These are phyloP conservation scores for Colletotrichum lindemuthianum DNA, from an alignment of 2,329 filamentous ascomycete species.

Conservation along the genomic window DNA sequence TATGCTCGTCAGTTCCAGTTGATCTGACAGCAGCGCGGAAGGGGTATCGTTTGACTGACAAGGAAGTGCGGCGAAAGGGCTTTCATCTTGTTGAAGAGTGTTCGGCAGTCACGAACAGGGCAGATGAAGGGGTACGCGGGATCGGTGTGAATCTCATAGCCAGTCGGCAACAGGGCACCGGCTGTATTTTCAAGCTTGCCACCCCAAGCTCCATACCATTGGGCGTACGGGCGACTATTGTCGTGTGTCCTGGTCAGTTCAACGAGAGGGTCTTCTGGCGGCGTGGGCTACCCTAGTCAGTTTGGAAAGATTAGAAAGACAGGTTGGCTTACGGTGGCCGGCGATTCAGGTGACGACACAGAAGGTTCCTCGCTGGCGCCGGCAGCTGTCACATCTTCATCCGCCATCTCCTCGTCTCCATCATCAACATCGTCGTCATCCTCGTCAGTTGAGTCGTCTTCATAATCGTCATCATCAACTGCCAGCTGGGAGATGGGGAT, in stretches of 20 bases:
- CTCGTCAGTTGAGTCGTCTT: conserved; percentile 29
- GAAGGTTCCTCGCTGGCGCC: too few relatives aligned
- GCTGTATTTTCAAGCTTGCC: conserved; percentile 4
- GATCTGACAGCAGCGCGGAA: background rate
- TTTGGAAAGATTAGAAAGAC: too few relatives aligned
- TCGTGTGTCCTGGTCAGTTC: background rate
- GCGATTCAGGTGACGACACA: too few relatives aligned
- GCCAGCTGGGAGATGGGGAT: background rate
- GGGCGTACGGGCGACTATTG: conserved; percentile 3
- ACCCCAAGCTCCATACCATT: background rate
- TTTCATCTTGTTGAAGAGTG: conserved; percentile 38
- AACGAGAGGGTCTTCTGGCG: too few relatives aligned
- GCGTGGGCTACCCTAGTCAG: too few relatives aligned
- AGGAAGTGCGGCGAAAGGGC: conserved; percentile 39
- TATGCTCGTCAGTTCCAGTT: conserved; percentile 29
- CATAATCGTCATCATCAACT: conserved; percentile 13
- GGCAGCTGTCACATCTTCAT: too few relatives aligned
- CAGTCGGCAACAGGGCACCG: conserved; percentile 47
- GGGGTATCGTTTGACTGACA: conserved; percentile 17
- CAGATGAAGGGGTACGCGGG: conserved; percentile 45
- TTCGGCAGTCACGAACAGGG: conserved; percentile 50
- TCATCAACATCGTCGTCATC: conserved; percentile 19
- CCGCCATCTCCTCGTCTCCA: background rate
- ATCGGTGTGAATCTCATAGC: conserved; percentile 43
- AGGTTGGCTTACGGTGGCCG: too few relatives aligned